phyloP scores from a whole-genome alignment of 768 basidiomycete genomes.

The Dioszegia crocea region DNA sequence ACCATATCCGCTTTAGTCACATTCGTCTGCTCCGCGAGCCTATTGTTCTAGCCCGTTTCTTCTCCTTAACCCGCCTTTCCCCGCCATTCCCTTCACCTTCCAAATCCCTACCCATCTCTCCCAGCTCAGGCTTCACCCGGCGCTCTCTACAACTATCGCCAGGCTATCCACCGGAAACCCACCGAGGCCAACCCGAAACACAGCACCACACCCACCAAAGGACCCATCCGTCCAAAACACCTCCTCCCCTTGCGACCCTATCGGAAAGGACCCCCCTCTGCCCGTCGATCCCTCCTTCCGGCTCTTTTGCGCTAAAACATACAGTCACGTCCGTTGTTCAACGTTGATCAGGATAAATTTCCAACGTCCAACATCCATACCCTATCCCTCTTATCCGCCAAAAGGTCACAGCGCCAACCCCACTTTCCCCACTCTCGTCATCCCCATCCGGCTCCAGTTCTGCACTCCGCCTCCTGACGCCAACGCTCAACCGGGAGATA shows the following conservation, averaged over 20 bases:
- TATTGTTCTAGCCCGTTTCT: neutral
- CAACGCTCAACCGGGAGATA: neutral
- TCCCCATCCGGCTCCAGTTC: neutral
- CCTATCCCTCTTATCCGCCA: neutral
- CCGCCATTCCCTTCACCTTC: neutral
- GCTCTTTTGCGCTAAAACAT: too few relatives aligned
- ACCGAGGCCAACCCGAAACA: conserved; percentile 6
- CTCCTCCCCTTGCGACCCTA: neutral
- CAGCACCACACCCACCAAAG: neutral
- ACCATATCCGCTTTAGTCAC: neutral
- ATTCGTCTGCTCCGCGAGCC: neutral
- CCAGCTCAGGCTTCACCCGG: neutral
- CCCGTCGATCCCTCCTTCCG: neutral
- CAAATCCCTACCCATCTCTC: neutral
- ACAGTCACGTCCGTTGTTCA: neutral
- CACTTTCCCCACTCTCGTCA: neutral
- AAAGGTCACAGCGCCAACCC: neutral
- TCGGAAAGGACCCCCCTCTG: neutral
- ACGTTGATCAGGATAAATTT: neutral
- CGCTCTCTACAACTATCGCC: neutral
- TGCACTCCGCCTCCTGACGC: neutral
- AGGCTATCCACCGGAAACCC: too few relatives aligned
- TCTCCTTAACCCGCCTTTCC: neutral
- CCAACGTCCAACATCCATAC: neutral
- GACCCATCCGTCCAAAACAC: neutral